Evolutionary conservation across 495 filamentous ascomycete genomes (phyloP).

Genomic region (Astrocystis sublimbata): DNA sequence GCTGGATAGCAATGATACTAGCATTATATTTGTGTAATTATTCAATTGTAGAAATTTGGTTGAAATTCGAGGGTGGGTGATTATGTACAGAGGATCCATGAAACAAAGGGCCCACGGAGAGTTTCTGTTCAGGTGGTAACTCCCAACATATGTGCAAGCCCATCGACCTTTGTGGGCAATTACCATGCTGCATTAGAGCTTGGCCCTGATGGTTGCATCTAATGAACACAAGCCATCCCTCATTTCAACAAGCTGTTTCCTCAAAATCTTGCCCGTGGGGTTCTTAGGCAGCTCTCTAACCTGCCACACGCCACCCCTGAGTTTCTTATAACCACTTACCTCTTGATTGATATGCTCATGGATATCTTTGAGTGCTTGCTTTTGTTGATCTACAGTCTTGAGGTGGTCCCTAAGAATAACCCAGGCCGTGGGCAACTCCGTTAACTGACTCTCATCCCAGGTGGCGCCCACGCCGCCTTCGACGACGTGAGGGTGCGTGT

Average conservation of each 20-base stretch:
- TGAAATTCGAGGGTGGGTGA: too few species aligned
- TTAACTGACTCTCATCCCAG: conserved; percentile 59
- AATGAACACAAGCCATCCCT: conserved; percentile 27
- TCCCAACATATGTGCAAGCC: neutral
- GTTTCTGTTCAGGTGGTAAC: too few species aligned
- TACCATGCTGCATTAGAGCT: conserved; percentile 14
- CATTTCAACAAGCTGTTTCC: conserved; percentile 32
- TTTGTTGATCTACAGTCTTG: conserved; percentile 37
- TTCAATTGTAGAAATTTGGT: too few species aligned
- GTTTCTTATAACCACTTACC: conserved; percentile 40
- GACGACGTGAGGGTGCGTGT: conserved; percentile 61
- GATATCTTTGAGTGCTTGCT: conserved; percentile 54
- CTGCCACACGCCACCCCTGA: conserved; percentile 40
- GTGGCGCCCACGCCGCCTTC: conserved; percentile 72
- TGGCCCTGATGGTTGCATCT: conserved; percentile 13
- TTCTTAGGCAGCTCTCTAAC: conserved; percentile 37
- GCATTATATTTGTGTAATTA: too few species aligned
- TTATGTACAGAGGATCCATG: too few species aligned
- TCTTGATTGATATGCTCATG: conserved; percentile 51
- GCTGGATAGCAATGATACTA: too few species aligned
- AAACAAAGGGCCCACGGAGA: too few species aligned
- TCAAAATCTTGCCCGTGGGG: conserved; percentile 39
- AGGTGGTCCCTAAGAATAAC: conserved; percentile 56
- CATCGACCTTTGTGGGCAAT: neutral
- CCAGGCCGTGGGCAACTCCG: conserved; percentile 71